These are phyloP conservation scores for Oenanthe javanica DNA, from an alignment of 140 eudicot genomes.

Conservation along the genomic window DNA sequence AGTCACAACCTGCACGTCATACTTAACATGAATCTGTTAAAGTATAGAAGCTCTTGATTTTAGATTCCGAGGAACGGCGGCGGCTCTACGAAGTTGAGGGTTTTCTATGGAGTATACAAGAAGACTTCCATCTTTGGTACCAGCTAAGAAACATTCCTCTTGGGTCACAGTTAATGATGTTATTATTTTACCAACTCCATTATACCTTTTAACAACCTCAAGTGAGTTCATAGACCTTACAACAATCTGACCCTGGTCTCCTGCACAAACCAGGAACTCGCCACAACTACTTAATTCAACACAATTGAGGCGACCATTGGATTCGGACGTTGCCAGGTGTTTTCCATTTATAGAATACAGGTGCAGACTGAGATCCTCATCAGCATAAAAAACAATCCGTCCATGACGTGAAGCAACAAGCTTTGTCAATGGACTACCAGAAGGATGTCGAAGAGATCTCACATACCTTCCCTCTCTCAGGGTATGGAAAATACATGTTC, in stretches of 20 bases:
- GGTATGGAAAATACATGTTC: conserved; percentile 89
- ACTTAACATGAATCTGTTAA: conserved; percentile 9
- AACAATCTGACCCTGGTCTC: conserved; percentile 90
- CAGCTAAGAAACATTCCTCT: conserved; percentile 92
- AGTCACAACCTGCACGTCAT: neutral
- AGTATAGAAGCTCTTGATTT: conserved; percentile 45
- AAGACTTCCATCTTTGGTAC: conserved; percentile 89
- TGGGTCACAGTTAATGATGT: conserved; percentile 79
- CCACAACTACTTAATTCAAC: conserved; percentile 88
- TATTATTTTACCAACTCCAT: conserved; percentile 70
- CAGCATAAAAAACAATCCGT: conserved; percentile 65
- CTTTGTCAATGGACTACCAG: conserved; percentile 69
- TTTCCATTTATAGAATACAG: conserved; percentile 80
- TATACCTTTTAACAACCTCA: conserved; percentile 61
- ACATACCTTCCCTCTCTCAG: conserved; percentile 76
- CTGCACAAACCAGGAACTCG: conserved; percentile 90
- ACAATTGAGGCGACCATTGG: conserved; percentile 84
- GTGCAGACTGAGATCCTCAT: conserved; percentile 85
- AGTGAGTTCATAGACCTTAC: conserved; percentile 86
- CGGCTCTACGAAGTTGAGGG: conserved; percentile 65
- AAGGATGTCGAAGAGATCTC: conserved; percentile 83
- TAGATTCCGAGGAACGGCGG: conserved; percentile 31
- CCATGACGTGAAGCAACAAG: conserved; percentile 82
- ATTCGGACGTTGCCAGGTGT: conserved; percentile 66
- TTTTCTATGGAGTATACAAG: conserved; percentile 88